A percentile compares a stretch with the other conserved stretches of the same genome.
Evolutionary conservation across 495 filamentous ascomycete species (phyloP).

Genomic region (Talaromyces ruber): DNA sequence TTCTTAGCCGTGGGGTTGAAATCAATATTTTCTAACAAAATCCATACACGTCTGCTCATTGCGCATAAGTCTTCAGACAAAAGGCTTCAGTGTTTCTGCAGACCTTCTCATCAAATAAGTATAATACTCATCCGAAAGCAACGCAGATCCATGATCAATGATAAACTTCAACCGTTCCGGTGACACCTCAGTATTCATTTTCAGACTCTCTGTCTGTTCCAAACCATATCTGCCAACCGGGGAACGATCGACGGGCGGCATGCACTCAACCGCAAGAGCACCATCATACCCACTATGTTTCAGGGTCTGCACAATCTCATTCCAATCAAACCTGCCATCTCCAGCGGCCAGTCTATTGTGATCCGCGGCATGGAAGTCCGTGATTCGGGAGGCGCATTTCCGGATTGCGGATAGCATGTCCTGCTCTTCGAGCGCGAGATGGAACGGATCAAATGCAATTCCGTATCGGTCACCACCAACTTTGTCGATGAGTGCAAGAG

Average conservation of each 20-base stretch:
- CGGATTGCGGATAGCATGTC: conserved; percentile 14
- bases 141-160: conserved; percentile 18
- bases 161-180: conserved; percentile 15
- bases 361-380: conserved; percentile 18
- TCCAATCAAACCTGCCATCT: conserved; percentile 17
- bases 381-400: conserved; percentile 11
- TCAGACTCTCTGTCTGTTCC: conserved; percentile 8
- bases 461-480: conserved; percentile 11
- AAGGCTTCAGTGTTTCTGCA: conserved; percentile 13
- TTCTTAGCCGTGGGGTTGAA: background rate
- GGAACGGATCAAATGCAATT: conserved; percentile 19
- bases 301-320: conserved; percentile 12
- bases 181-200: conserved; percentile 12
- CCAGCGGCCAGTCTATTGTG: conserved; percentile 17
- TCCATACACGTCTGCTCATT: background rate
- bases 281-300: conserved; percentile 15
- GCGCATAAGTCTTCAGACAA: background rate
- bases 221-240: conserved; percentile 8
- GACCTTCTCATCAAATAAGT: conserved; percentile 13
- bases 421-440: conserved; percentile 18
- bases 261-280: conserved; percentile 14
- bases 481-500: conserved; percentile 13
- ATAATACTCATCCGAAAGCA: conserved; percentile 17
- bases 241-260: conserved; percentile 20
- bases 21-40: background rate